Evolutionary conservation across 2,329 filamentous ascomycete genomes (phyloP).

Genomic region (Dendrostoma leiphaemia): DNA sequence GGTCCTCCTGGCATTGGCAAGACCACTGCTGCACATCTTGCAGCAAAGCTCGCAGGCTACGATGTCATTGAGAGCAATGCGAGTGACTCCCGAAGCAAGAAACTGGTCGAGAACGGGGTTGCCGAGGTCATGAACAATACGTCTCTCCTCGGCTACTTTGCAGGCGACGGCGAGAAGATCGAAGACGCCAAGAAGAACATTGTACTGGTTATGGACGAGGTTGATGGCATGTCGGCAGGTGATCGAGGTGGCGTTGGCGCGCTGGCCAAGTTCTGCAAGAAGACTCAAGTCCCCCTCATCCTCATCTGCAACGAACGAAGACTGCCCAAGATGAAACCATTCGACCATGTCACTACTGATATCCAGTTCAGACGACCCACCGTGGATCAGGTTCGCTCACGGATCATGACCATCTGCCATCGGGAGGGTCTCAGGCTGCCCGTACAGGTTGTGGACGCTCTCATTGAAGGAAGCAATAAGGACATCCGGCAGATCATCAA

Average conservation of each 20-base stretch:
- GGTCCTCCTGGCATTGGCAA: constrained; percentile 96
- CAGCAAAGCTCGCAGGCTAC: constrained; percentile 88
- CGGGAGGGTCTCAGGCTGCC: constrained; percentile 87
- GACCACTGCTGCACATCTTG: constrained; percentile 92
- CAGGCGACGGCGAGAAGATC: constrained; percentile 76
- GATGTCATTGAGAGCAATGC: constrained; percentile 95
- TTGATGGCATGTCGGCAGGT: constrained; percentile 97
- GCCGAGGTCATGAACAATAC: constrained; percentile 91
- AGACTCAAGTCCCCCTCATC: constrained; percentile 91
- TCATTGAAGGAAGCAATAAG: constrained; percentile 93
- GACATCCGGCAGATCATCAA: constrained; percentile 98
- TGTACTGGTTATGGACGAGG: constrained; percentile 97
- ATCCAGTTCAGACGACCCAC: constrained; percentile 86
- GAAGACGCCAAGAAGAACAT: constrained; percentile 86
- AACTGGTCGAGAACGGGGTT: constrained; percentile 85
- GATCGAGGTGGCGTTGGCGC: constrained; percentile 95
- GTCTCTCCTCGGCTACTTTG: constrained; percentile 87
- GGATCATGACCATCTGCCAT: constrained; percentile 93
- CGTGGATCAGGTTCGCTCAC: constrained; percentile 83
- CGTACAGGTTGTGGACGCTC: constrained; percentile 77
- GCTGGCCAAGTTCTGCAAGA: constrained; percentile 90
- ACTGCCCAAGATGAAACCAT: constrained; percentile 96
- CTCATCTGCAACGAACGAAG: constrained; percentile 96
- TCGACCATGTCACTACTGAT: constrained; percentile 82
- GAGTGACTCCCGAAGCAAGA: constrained; percentile 94